Evolutionary conservation across 2,329 filamentous ascomycete genomes (phyloP), one percentile per base, ranked within the genome.

Genomic region (Cladosporium phlei): DNA sequence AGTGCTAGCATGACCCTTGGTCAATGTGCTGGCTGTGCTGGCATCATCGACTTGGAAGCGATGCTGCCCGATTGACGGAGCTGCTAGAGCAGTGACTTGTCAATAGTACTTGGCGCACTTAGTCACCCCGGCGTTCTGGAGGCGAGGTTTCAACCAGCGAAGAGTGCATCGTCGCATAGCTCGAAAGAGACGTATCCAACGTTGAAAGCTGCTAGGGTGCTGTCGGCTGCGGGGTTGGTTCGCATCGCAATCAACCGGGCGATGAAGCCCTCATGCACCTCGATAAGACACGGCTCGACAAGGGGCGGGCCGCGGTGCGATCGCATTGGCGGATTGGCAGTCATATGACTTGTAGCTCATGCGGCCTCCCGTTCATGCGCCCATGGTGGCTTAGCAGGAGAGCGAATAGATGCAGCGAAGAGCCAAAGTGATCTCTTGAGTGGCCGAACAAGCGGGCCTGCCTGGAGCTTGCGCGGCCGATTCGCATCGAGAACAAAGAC

Each of bases 261-360:
- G 34, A 48, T 35, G 46, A 16, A 39, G 40, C 37, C 34, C 21
- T 39, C 35, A 47, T 48, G 49, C 46, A 44, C 10, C 39, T 19
- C 40, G 49, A 51, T 51, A 51, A 51, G 48, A 35, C 24, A 45
- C 32, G 32, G 25, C 42, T 28, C 20, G 32, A 10, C 27, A 28
- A 48, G 38, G 45, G 49, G 46, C 47, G 46, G 51, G 46, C 51
- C 53, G 53, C 30, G 17, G 45, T 35, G 47, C 46, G 45, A 53
- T 49, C 51, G 51, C 50, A 61, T 62, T 60, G 59, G 65, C 45
- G 25, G 48, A 47, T 14, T 47, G 38, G 19, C 33, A 42, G 50
- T 52, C 50, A 52, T 49, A 51, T 58, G 55, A 58, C 48, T 46
- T 47, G 16, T 47, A 49, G 17, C 16, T 12, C 24, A 56, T 55